Base-by-base conservation (phyloP, 257 asterid genomes). In the Ilex asprella region DNA sequence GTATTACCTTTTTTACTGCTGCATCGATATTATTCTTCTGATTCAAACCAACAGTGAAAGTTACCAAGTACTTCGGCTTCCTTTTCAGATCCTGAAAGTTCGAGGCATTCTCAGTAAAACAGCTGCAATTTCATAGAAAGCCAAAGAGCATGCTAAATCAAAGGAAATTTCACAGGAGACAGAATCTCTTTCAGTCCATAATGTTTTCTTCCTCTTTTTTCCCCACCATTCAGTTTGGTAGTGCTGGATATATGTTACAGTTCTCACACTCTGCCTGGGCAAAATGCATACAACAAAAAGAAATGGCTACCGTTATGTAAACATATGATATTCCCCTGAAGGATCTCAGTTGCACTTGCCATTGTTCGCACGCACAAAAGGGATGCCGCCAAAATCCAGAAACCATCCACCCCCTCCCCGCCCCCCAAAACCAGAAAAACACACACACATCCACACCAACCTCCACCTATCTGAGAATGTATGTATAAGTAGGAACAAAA, bases 41-140 rank as follows among this genome's bases (percentile, higher is more conserved):
- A 35, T 82, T 82, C 83, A 75, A 74, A 63, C 99, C 99, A 69
- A 93, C 99, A 41, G 99, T 93, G 75, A 93, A 87, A 16, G 96
- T 84, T 41, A 90, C 95, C 71, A 93, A 74, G 80, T 93, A 93
- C 84, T 81, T 89, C 1, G 97, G 97, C 79, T 86, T 93, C 77
- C 15, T 77, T 78, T 79, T 93, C 77, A 93, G 73, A 86, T 93
- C 99, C 99, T 93, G 88, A 67, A 81, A 74, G 63, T 76, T 66
- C 55, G 0, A 0, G 3, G 2, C 57, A 53, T 53, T 53, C 30
- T 53, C 7, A 53, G 15, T 7, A 14, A 21, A 53, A 14, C 52
- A 53, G 15, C 30, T 53, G 0, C 11, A n/a, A 14, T 10, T 7
- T 6, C 52, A 14, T 46, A 46, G 52, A 46, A 10, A 10, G n/a